These are phyloP conservation scores for Dioscorea cayenensis DNA, from an alignment of 116 monocot genomes.

Conservation along the genomic window DNA sequence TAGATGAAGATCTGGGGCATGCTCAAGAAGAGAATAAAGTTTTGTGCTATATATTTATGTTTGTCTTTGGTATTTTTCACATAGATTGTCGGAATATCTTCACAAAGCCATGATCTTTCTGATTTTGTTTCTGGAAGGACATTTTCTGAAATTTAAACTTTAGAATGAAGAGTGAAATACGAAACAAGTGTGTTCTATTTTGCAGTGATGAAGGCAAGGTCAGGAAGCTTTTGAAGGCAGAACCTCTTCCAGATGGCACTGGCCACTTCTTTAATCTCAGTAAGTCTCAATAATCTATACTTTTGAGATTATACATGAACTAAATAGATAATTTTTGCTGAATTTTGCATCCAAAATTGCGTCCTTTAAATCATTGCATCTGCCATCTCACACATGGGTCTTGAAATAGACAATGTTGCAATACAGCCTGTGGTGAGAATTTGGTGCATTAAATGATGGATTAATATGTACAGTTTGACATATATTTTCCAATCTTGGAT, in stretches of 20 bases:
- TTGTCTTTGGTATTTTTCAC: not conserved
- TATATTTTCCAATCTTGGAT: too few species aligned
- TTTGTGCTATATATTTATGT: not conserved
- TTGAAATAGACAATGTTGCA: too few species aligned
- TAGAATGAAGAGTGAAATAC: not conserved
- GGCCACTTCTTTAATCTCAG: conserved; percentile 96
- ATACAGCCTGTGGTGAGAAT: too few species aligned
- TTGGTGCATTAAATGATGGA: too few species aligned
- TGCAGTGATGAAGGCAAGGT: conserved; percentile 94
- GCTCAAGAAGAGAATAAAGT: not conserved
- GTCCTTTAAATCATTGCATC: not conserved
- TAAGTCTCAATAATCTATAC: conserved; percentile 22
- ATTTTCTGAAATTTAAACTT: not conserved
- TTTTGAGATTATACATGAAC: not conserved
- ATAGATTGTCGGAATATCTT: not conserved
- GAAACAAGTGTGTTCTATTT: not conserved
- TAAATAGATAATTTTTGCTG: not conserved
- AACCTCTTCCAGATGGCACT: conserved; percentile 93
- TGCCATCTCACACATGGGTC: too few species aligned
- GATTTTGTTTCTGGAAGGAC: not conserved
- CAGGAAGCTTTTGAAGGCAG: conserved; percentile 77
- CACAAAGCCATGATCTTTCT: not conserved
- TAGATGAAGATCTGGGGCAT: not conserved
- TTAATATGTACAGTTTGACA: too few species aligned
- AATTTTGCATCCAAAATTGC: not conserved